Conservation (phyloP, 2,329 filamentous ascomycete species). For the Juglanconis sp. region DNA sequence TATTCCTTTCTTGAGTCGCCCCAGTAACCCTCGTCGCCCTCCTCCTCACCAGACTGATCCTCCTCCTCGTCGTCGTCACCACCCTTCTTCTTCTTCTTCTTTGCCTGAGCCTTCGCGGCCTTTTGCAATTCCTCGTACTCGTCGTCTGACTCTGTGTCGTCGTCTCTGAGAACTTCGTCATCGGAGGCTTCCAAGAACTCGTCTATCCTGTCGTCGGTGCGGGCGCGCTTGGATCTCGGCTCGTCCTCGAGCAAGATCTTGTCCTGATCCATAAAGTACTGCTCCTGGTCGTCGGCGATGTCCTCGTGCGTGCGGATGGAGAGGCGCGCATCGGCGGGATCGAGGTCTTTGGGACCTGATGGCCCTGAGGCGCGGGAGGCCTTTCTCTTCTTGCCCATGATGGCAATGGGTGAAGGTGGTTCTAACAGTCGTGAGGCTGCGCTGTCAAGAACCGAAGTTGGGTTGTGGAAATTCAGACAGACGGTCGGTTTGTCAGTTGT, state of each 20-base stretch:
- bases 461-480: background rate
- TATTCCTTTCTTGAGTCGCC: conserved; percentile 85
- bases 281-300: conserved; percentile 90
- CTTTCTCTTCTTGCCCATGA: conserved; percentile 71
- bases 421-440: background rate
- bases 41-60: conserved; percentile 48
- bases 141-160: conserved; percentile 23
- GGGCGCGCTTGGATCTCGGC: conserved; percentile 72
- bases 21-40: conserved; percentile 70
- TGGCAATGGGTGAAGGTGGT: background rate
- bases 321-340: conserved; percentile 60
- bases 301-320: conserved; percentile 69
- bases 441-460: background rate
- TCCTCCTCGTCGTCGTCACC: conserved; percentile 54
- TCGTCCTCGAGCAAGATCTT: conserved; percentile 82
- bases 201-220: conserved; percentile 67
- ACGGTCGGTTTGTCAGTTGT: background rate
- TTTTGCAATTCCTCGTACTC: conserved; percentile 20
- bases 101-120: conserved; percentile 11
- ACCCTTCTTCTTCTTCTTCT: conserved; percentile 30
- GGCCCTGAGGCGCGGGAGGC: conserved; percentile 49
- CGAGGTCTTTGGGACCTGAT: conserved; percentile 52
- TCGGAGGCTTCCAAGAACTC: conserved; percentile 58
- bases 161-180: conserved; percentile 48
- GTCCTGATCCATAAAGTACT: conserved; percentile 85